Evolutionary conservation across 768 basidiomycete species (phyloP).

Genomic region (Tylopilus rubrobrunneus): DNA sequence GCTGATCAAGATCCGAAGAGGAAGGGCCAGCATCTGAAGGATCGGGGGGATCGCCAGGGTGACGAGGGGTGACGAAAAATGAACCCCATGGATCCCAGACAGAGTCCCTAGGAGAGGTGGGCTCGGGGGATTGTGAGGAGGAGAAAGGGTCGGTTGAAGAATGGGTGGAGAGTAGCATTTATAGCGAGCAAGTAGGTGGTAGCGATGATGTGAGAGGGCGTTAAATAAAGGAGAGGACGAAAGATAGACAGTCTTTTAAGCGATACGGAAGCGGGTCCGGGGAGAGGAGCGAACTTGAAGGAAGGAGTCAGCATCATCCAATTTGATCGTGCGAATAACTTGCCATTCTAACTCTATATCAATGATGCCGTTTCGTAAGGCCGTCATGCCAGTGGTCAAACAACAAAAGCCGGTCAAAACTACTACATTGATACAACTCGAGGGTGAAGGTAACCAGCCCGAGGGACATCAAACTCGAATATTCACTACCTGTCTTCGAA

Average conservation of each 20-base stretch:
- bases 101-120: conserved; percentile 6
- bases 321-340: conserved; percentile 18
- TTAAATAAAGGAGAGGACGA: conserved; percentile 2
- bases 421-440: too few relatives aligned
- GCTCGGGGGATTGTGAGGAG: conserved; percentile 6
- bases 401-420: too few relatives aligned
- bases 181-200: not conserved
- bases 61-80: not conserved
- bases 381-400: too few relatives aligned
- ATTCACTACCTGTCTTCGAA: not conserved
- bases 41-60: conserved; percentile 1
- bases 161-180: not conserved
- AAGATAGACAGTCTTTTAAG: not conserved
- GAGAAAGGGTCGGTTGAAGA: not conserved
- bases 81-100: conserved; percentile 11
- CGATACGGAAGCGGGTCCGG: conserved; percentile 4
- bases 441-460: too few relatives aligned
- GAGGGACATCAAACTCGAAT: too few relatives aligned
- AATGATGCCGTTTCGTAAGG: too few relatives aligned
- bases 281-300: too few relatives aligned
- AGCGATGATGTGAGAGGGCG: not conserved
- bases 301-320: too few relatives aligned
- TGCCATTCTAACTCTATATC: not conserved
- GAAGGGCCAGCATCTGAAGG: not conserved
- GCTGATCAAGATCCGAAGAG: conserved; percentile 28